Evolutionary conservation across 1,139 yeast genomes (phyloP), one percentile per base, ranked within the genome.

Genomic region (Debaryomyces sp.): DNA sequence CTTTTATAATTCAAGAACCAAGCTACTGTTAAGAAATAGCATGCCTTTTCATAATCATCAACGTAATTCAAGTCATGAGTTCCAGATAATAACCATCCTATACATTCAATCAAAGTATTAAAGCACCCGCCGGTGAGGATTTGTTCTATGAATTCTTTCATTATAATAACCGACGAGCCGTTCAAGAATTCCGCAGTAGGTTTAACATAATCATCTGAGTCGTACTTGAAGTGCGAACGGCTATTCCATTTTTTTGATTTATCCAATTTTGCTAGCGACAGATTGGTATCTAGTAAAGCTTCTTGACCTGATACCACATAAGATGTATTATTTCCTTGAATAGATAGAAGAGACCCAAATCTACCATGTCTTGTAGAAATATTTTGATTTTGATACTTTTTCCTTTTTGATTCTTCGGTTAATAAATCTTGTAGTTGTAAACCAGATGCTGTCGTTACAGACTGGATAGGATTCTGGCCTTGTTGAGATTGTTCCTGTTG

Each of bases 291-390:
- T 13, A 73, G 60, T 8, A 87, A 62, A 2, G 86, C 89, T 53
- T 82, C 83, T 54, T 89, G 92, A 4, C 97, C 96, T 1, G 96
- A 83, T 8, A 76, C 67, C 0, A 90, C 82, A 13, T 89, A 82
- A 24, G 89, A 70, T 41, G 87, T 75, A 7, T 78, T 80, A 50
- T 78, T 76, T 48, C 80, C 81, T 51, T 85, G 82, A 27, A 91
- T 75, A 1, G 96, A 85, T 9, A 91, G 67, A 55, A 92, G 72
- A 0, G 98, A 85, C 1, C 99, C 99, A 70, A 94, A 94, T 39
- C 96, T 77, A 4, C 96, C 94, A 62, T 94, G 99, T 46, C 99
- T 78, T 0, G 92, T 80, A 1, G 87, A 81, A 4, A 82, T 72
- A 45, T 77, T 73, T 55, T 77, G 80, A 15, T 78, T 73, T 37